These are phyloP conservation scores for Fusarium pseudoanthophilum DNA, from an alignment of 2,329 filamentous ascomycete species.

Conservation along the genomic window DNA sequence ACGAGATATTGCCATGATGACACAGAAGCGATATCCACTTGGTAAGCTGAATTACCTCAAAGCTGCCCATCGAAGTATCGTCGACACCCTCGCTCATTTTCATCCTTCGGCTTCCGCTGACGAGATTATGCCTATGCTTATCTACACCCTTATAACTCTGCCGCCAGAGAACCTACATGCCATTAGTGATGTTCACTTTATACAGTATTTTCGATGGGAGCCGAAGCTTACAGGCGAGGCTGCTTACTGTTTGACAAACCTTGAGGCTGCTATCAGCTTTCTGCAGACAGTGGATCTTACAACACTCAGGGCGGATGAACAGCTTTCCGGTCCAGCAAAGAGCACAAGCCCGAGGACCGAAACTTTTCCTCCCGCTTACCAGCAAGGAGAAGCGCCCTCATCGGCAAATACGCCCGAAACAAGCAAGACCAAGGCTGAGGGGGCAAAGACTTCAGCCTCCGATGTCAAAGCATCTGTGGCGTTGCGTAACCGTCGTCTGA, in stretches of 20 bases:
- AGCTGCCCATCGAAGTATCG: slow-evolving; percentile 90
- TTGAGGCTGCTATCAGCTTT: slow-evolving; percentile 95
- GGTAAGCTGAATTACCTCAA: slow-evolving; percentile 92
- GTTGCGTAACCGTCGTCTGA: slow-evolving; percentile 78
- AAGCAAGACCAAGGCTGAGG: slow-evolving; percentile 46
- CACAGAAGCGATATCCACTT: slow-evolving; percentile 85
- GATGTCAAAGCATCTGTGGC: slow-evolving; percentile 59
- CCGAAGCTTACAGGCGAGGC: slow-evolving; percentile 91
- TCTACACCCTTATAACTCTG: slow-evolving; percentile 93
- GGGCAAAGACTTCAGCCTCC: slow-evolving; percentile 52
- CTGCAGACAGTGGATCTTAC: slow-evolving; percentile 94
- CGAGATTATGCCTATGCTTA: slow-evolving; percentile 95
- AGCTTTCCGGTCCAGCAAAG: slow-evolving; percentile 74
- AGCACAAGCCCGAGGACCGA: slow-evolving; percentile 60
- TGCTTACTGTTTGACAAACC: slow-evolving; percentile 94
- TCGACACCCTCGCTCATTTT: slow-evolving; percentile 80
- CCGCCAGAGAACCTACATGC: slow-evolving; percentile 86
- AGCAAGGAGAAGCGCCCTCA: slow-evolving; percentile 55
- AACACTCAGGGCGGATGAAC: slow-evolving; percentile 84
- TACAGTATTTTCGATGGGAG: slow-evolving; percentile 88
- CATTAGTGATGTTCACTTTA: slow-evolving; percentile 94
- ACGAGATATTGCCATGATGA: slow-evolving; percentile 79
- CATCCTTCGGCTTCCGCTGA: slow-evolving; percentile 89
- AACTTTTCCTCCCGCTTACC: slow-evolving; percentile 68
- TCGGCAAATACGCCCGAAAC: slow-evolving; percentile 48